A percentile compares a stretch with the other conserved stretches of the same genome.
Conservation (phyloP, 352 stramenopile species). For the Phytophthora constricta region DNA sequence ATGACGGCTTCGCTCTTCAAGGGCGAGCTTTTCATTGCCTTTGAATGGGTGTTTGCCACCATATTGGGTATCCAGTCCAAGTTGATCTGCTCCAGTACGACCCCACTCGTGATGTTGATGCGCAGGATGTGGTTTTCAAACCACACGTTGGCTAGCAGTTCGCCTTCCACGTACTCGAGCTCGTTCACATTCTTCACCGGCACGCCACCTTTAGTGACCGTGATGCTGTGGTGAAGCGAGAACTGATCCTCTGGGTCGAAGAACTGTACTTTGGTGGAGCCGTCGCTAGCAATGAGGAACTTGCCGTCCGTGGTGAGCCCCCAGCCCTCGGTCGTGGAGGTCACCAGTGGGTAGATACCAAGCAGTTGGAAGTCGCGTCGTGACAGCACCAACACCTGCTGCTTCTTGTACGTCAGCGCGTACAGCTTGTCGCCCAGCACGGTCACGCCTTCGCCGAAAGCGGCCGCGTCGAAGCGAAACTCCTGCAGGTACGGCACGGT, state of each 20-base stretch:
- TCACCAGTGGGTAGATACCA: conserved; percentile 62
- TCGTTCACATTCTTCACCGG: conserved; percentile 79
- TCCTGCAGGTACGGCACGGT: conserved; percentile 44
- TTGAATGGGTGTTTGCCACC: conserved; percentile 58
- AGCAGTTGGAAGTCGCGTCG: conserved; percentile 61
- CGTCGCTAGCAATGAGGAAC: conserved; percentile 88
- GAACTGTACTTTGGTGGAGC: conserved; percentile 79
- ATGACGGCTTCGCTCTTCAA: conserved; percentile 78
- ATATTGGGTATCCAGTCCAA: conserved; percentile 68
- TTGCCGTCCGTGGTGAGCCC: conserved; percentile 85
- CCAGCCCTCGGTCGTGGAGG: conserved; percentile 88
- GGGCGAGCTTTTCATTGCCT: conserved; percentile 48
- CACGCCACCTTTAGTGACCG: conserved; percentile 52
- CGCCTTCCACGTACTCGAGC: conserved; percentile 84
- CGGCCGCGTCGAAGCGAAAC: conserved; percentile 56
- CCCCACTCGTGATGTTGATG: conserved; percentile 74
- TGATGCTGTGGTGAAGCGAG: conserved; percentile 58
- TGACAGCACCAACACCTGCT: conserved; percentile 71
- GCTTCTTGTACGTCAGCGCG: conserved; percentile 82
- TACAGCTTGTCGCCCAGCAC: conserved; percentile 78
- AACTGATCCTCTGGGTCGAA: conserved; percentile 72
- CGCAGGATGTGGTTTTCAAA: conserved; percentile 76
- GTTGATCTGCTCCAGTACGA: conserved; percentile 76
- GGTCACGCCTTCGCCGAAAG: conserved; percentile 86
- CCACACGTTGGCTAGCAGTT: conserved; percentile 91